These are phyloP conservation scores for Kandelia obovata DNA, from an alignment of 345 rosid genomes.

Conservation along the genomic window DNA sequence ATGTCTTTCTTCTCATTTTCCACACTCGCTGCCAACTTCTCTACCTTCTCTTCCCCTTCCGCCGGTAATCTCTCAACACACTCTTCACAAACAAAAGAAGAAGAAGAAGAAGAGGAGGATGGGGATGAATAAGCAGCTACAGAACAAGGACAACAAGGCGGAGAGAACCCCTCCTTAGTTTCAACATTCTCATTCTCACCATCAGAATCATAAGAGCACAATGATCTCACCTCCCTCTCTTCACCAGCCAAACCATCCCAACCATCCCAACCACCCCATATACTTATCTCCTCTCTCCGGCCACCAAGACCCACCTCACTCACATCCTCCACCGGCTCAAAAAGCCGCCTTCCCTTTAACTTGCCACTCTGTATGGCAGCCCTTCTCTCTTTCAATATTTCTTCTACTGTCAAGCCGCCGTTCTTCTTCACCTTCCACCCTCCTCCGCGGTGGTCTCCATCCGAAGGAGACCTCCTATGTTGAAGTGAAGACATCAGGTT, in stretches of 20 bases:
- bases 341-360: constrained; percentile 45
- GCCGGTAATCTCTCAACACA: constrained; percentile 11
- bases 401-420: constrained; percentile 33
- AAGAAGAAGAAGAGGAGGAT: constrained; percentile 5
- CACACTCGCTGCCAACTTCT: not conserved
- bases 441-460: constrained; percentile 4
- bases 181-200: constrained; percentile 6
- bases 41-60: constrained; percentile 8
- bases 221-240: constrained; percentile 12
- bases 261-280: not conserved
- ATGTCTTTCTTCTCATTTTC: constrained; percentile 3
- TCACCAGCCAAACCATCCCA: not conserved
- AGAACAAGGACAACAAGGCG: not conserved
- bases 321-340: constrained; percentile 9
- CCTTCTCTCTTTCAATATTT: constrained; percentile 38
- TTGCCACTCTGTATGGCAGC: constrained; percentile 42
- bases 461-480: constrained; percentile 1
- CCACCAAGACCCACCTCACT: constrained; percentile 15
- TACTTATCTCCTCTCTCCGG: constrained; percentile 10
- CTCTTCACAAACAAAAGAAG: constrained; percentile 11
- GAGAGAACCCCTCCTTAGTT: not conserved
- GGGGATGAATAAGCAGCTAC: not conserved
- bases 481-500: constrained; percentile 50
- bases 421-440: constrained; percentile 42
- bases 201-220: constrained; percentile 16